Percentiles rank a stretch among this genome's conserved stretches.
Conservation (phyloP, 2,329 filamentous ascomycete species). For the Alternaria ventricosa region DNA sequence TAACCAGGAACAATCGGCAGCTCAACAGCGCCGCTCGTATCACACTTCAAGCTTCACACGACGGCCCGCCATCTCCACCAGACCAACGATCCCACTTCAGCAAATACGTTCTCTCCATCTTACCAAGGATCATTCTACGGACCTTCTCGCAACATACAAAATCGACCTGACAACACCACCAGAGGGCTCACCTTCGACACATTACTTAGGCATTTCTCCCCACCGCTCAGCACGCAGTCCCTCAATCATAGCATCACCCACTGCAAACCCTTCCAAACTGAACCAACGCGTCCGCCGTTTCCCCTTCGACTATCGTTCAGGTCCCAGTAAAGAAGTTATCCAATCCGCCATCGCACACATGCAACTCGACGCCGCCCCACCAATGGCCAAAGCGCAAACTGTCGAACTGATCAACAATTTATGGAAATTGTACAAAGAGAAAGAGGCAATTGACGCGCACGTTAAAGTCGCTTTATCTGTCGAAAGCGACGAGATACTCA, state of each 20-base stretch:
- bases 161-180: slow-evolving; percentile 55
- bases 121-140: slow-evolving; percentile 59
- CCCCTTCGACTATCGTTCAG: slow-evolving; percentile 65
- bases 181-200: slow-evolving; percentile 39
- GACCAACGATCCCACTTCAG: slow-evolving; percentile 1
- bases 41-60: slow-evolving; percentile 44
- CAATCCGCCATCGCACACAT: slow-evolving; percentile 59
- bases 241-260: slow-evolving; percentile 68
- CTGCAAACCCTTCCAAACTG: slow-evolving; percentile 51
- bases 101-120: slow-evolving; percentile 64
- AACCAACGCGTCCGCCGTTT: slow-evolving; percentile 59
- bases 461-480: slow-evolving; percentile 54
- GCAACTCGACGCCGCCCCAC: slow-evolving; percentile 57
- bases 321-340: slow-evolving; percentile 49
- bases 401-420: slow-evolving; percentile 61
- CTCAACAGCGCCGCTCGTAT: slow-evolving; percentile 58
- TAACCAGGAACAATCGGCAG: slow-evolving; percentile 45
- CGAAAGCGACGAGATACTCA: slow-evolving; percentile 52
- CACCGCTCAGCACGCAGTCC: slow-evolving; percentile 68
- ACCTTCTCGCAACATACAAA: slow-evolving; percentile 61
- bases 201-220: slow-evolving; percentile 68
- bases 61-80: slow-evolving; percentile 16
- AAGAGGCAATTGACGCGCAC: slow-evolving; percentile 70
- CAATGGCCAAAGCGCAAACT: slow-evolving; percentile 54
- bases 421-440: slow-evolving; percentile 65